Evolutionary conservation across 2,329 filamentous ascomycete species (phyloP), one percentile per base, ranked within the genome.

Genomic region (Neonectria punicea): DNA sequence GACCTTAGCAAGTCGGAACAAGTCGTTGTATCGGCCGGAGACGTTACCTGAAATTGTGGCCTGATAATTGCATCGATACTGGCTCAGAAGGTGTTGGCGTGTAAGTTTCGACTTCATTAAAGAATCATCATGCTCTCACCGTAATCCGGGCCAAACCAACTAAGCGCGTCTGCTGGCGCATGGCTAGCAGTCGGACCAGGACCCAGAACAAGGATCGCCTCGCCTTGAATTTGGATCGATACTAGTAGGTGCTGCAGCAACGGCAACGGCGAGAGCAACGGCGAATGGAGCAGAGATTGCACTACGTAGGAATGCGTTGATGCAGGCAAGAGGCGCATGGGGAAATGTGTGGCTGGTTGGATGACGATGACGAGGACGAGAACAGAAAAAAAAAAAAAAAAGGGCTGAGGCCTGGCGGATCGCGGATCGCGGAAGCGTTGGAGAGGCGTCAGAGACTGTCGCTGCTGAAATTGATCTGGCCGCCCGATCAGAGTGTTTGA

Each of bases 401-500:
- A 54, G 54, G 39, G 58, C 58, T 54, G 39, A 54, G 32, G 58
- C 32, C 39, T 22, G 30, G 28, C 39, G 44, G 44, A 47, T 34
- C 49, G 39, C 32, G 20, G 41, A 57, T 22, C 53, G 46, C 10
- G 10, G 32, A 34, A 13, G 36, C 14, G 36, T 39, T 39, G 36
- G 36, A n/a, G 36, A 39, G 34, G 36, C 36, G 36, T 39, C 14
- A 39, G 61, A 47, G 54, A 34, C 22, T 41, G 49, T 64, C 56
- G 57, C 60, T 18, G 43, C 47, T 56, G 36, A 34, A 39, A 59
- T 36, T 59, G 51, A 59, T 60, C 25, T 25, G 30, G n/a, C 43
- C 44, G n/a, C 43, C 36, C 50, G 63, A 62, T 70, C 59, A 47
- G 63, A 60, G 43, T 67, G 67, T 53, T 68, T 66, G 70, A 63